Conservation (phyloP, 371 early-diverging fungal species). For the Gilbertella persicaria region DNA sequence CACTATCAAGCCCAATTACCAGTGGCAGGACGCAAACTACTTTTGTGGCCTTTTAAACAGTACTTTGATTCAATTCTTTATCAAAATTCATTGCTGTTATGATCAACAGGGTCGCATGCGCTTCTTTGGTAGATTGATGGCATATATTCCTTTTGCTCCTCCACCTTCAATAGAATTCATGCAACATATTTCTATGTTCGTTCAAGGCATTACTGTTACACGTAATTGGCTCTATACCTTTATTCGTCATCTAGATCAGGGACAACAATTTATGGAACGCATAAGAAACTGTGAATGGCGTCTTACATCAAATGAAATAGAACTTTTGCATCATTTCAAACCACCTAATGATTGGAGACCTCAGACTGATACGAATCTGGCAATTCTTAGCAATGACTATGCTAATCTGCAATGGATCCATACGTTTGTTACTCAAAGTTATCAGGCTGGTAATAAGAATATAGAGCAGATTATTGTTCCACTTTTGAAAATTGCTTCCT, state of each 20-base stretch:
- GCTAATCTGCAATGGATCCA: constrained; percentile 7
- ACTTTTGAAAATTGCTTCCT: constrained; percentile 28
- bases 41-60: constrained; percentile 63
- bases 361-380: constrained; percentile 1
- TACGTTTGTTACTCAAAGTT: not conserved
- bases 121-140: constrained; percentile 64
- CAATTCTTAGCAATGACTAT: not conserved
- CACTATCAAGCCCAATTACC: constrained; percentile 36
- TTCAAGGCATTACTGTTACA: constrained; percentile 15
- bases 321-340: not conserved
- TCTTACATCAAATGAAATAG: constrained; percentile 11
- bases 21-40: constrained; percentile 36
- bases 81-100: constrained; percentile 55
- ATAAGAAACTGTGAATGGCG: constrained; percentile 40
- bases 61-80: constrained; percentile 56
- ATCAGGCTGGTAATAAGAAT: not conserved
- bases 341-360: not conserved
- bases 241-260: constrained; percentile 3
- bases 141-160: constrained; percentile 62
- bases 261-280: constrained; percentile 26
- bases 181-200: constrained; percentile 21
- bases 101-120: constrained; percentile 67
- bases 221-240: constrained; percentile 28
- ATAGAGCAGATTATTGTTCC: constrained; percentile 7
- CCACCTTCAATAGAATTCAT: constrained; percentile 24